Conservation (phyloP, 2,329 filamentous ascomycete species). For the Diaporthe sp. region DNA sequence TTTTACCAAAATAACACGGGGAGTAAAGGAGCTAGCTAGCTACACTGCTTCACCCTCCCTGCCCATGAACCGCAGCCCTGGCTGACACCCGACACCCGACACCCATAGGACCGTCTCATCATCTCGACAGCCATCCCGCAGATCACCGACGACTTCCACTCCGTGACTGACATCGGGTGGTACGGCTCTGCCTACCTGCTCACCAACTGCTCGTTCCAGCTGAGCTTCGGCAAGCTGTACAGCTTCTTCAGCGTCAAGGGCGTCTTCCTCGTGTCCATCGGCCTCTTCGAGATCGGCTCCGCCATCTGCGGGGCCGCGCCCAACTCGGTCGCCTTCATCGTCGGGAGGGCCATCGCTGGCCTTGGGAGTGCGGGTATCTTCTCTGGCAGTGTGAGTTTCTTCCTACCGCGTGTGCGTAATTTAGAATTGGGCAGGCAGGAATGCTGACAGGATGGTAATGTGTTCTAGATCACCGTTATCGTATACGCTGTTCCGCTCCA, state of each 20-base stretch:
- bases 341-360: slow-evolving; percentile 53
- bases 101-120: slow-evolving; percentile 47
- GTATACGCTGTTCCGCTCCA: slow-evolving; percentile 48
- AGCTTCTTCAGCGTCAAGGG: slow-evolving; percentile 49
- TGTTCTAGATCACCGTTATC: slow-evolving; percentile 44
- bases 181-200: slow-evolving; percentile 52
- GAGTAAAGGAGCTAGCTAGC: background rate
- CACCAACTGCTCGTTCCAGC: slow-evolving; percentile 50
- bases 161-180: slow-evolving; percentile 51
- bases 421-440: too few species aligned
- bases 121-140: slow-evolving; percentile 51
- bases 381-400: slow-evolving; percentile 46
- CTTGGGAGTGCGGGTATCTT: slow-evolving; percentile 52
- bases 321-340: slow-evolving; percentile 51
- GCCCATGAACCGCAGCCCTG: background rate
- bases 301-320: slow-evolving; percentile 53
- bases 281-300: slow-evolving; percentile 51
- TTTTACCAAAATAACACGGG: background rate
- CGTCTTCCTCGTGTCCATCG: slow-evolving; percentile 45
- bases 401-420: background rate
- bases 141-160: slow-evolving; percentile 52
- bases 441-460: background rate
- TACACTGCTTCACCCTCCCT: background rate
- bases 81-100: background rate
- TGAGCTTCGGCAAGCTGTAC: slow-evolving; percentile 53